These are phyloP conservation scores for Hagleromyces aurorensis DNA, from an alignment of 805 yeast genomes.

Conservation along the genomic window DNA sequence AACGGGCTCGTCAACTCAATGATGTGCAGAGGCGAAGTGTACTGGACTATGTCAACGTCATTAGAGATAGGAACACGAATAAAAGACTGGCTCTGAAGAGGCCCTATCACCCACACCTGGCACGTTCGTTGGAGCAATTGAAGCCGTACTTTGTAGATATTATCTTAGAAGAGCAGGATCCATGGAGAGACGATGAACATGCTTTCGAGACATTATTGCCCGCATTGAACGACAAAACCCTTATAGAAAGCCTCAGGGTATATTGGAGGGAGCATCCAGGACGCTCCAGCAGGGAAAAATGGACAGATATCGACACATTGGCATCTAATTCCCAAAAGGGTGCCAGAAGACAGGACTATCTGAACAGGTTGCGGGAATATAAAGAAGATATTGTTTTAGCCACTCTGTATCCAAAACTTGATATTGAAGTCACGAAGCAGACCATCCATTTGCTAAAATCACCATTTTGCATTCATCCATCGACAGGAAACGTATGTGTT, in stretches of 20 bases:
- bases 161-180: conserved; percentile 76
- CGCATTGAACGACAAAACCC: conserved; percentile 53
- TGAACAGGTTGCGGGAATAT: conserved; percentile 49
- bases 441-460: conserved; percentile 88
- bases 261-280: conserved; percentile 53
- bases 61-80: conserved; percentile 42
- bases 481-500: conserved; percentile 92
- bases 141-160: conserved; percentile 55
- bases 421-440: conserved; percentile 85
- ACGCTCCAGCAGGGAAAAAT: conserved; percentile 53
- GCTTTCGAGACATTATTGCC: conserved; percentile 50
- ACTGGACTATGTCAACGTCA: conserved; percentile 75
- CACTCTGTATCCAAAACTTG: conserved; percentile 84
- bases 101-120: conserved; percentile 86
- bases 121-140: conserved; percentile 63
- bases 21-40: conserved; percentile 72
- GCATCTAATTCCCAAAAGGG: conserved; percentile 34
- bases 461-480: conserved; percentile 95
- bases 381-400: conserved; percentile 76
- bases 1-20: conserved; percentile 63
- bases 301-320: conserved; percentile 63
- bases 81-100: conserved; percentile 50
- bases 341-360: conserved; percentile 29
- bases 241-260: conserved; percentile 44
- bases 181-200: conserved; percentile 59